Conservation (phyloP, 1,284 basidiomycete species). For the Salmacisia buchloeana region DNA sequence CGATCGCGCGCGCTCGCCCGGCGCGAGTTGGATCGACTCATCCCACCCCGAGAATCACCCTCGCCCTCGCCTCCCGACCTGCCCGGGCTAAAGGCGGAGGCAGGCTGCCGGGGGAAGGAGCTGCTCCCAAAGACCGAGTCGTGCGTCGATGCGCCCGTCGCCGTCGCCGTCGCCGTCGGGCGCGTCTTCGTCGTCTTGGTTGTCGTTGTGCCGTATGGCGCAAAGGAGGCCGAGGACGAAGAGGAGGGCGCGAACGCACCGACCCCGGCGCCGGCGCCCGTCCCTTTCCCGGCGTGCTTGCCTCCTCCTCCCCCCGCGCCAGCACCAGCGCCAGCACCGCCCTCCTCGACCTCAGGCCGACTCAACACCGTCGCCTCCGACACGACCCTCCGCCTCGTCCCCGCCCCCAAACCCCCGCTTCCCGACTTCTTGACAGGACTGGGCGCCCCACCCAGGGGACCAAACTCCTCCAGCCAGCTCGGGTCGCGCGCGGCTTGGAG, state of each 20-base stretch:
- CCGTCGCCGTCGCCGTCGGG: neutral
- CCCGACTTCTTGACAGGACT: neutral
- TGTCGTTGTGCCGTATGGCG: neutral
- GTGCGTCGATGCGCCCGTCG: too few species aligned
- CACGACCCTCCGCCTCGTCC: neutral
- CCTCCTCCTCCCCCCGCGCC: too few species aligned
- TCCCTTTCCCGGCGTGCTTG: neutral
- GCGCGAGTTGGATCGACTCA: neutral
- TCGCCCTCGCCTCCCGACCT: too few species aligned
- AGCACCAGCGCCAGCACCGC: too few species aligned
- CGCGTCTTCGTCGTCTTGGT: neutral
- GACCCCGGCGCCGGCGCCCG: too few species aligned
- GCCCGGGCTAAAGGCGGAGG: neutral
- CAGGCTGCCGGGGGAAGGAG: neutral
- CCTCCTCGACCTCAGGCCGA: too few species aligned
- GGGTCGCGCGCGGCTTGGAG: slow-evolving; percentile 13
- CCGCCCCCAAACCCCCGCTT: neutral
- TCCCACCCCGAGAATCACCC: neutral
- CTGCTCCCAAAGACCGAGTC: too few species aligned
- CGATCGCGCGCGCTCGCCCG: neutral
- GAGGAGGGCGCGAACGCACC: neutral
- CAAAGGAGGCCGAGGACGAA: neutral
- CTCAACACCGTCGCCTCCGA: neutral
- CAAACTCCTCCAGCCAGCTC: slow-evolving; percentile 29
- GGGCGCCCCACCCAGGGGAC: slow-evolving; percentile 26